Evolutionary conservation across 1,284 basidiomycete genomes (phyloP), one percentile per base, ranked within the genome.

Genomic region (Volvariella volvacea): DNA sequence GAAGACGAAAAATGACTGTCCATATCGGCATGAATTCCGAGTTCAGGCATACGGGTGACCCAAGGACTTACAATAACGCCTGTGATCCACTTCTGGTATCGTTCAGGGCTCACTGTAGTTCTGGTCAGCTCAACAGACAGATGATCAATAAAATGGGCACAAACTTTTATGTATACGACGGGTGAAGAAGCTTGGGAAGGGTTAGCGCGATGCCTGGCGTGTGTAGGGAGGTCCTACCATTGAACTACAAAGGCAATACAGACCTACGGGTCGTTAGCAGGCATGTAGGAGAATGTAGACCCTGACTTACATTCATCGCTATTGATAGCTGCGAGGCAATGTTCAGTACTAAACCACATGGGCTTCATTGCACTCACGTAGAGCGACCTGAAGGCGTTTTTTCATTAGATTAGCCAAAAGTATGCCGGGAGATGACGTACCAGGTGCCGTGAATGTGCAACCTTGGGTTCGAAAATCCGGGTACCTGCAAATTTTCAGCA

Each of bases 201-300:
- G 20, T 40, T 9, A 20, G 22, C 34, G 9, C 12, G n/a, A 46
- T 16, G n/a, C 22, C 42, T n/a, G 22, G 12, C 9, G 7, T 37
- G 10, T 21, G 22, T 14, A 44, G 47, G 28, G 33, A 54, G 34
- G n/a, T 7, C 62, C 19, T 40, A 65, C 63, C 56, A 55, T 56
- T 70, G 66, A 3, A 63, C 62, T 31, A 65, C 49, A 41, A 68
- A 65, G 28, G 64, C 64, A 34, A 67, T 59, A 28, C 59, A 10
- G 40, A 68, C 48, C 64, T 67, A 40, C 12, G 21, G 21, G 39
- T 38, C 33, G 40, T 22, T n/a, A 31, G 9, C 14, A 17, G 17
- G 16, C 2, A 19, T 28, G 19, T n/a, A 3, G 16, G 4, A 12
- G 33, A 37, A 44, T 10, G 17, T 22, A 22, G 33, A 32, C 20